Evolutionary conservation across 75 land plant species (phyloP), one percentile per base, ranked within the genome.

Genomic region (Gnetum montanum): DNA sequence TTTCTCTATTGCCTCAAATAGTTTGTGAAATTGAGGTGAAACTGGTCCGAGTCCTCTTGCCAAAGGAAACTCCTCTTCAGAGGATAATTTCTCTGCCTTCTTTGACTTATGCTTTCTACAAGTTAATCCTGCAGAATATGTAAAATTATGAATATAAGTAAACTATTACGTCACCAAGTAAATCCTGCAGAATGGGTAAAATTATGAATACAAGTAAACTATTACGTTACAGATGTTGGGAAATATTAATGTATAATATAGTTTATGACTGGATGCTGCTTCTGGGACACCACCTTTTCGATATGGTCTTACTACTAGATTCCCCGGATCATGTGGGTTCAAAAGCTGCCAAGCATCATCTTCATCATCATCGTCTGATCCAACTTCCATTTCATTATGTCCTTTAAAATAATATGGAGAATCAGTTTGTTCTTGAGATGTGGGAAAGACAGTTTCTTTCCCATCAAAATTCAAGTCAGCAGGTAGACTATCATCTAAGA

Each of bases 251-350:
- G n/a, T n/a, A n/a, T n/a, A n/a, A n/a, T n/a, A n/a, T n/a, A n/a
- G n/a, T n/a, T n/a, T n/a, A n/a, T n/a, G n/a, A 4, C 53, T 27
- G 29, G 59, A 15, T 48, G 65, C 30, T 20, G 19, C 47, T 30
- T 40, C 43, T 62, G 49, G 63, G 11, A 23, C 15, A 31, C 59
- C 60, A 90, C 96, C 93, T 84, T 59, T 66, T 65, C 49, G 78
- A 63, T 67, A 87, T 23, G 97, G 93, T 46, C 73, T 86, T n/a
- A 84, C 66, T 65, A 78, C 71, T 43, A 84, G 69, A 51, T 72
- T 77, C 24, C 97, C 97, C 62, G 72, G 70, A 73, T 81, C 85
- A 81, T 92, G 93, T 19, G 97, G 93, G 70, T 88, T 79, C 61
- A 92, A 69, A 24, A 81, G 97, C 45, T 72, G 75, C 97, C 93